Base-by-base conservation (phyloP, 2,329 filamentous ascomycete genomes). In the Sporothrix euskadiensis region DNA sequence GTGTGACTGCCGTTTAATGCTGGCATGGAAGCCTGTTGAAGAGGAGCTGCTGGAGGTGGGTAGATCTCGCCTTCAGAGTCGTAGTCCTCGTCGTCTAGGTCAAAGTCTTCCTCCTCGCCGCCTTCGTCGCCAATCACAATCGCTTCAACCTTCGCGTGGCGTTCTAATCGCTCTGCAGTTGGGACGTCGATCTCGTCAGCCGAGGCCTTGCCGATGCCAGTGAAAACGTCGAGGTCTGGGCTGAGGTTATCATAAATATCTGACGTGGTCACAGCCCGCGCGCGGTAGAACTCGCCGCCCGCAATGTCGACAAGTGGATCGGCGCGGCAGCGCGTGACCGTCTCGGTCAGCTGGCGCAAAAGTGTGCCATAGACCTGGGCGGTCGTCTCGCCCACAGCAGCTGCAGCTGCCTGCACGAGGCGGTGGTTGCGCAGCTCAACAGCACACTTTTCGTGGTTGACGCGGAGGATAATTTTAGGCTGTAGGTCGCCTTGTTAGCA, bases 391-490 rank as follows among this genome's bases (percentile, higher is more conserved):
- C 94, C 92, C 26, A 96, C 87, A 44, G 88, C 85, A 71, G 92
- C 88, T 70, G 90, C 86, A 0, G 90, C 93, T 73, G 94, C 88
- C n/a, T 89, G 86, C 71, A 91, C 89, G 2, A 98, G 89, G 26
- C 90, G 89, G 76, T 91, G 88, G 78, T 94, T 97, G 73, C 95
- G 92, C 75, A 97, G 85, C 69, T 92, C 90, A 10, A 98, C 92
- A 7, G 91, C 85, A 74, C 94, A 93, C 81, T 95, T 97, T 73
- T 94, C 91, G 78, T 93, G 91, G 79, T 97, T 98, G 72, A 98
- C 85, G 39, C 91, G 89, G 68, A 98, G 85, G 49, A 94, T 86
- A 76, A 94, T 85, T 73, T 92, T 88, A 69, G 89, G 87, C 90
- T 97, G 39, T 12, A 56, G 79, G 39, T 70, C 26, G 77, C 81